Evolutionary conservation across 2,329 filamentous ascomycete genomes (phyloP).

Genomic region (Colletotrichum neosansevieriae): DNA sequence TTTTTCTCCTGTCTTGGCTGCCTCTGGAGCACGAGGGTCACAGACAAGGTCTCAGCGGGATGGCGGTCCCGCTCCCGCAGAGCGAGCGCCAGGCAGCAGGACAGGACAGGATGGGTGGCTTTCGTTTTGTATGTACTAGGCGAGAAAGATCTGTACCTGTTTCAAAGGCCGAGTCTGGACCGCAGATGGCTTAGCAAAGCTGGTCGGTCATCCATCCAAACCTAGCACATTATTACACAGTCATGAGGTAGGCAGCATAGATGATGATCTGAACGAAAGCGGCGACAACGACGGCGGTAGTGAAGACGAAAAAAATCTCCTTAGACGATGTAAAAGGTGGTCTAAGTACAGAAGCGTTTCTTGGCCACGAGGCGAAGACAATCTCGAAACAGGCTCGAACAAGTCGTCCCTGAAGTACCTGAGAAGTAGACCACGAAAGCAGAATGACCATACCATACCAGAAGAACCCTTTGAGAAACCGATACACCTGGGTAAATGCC

Average conservation of each 20-base stretch:
- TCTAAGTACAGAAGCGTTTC: constrained; percentile 18
- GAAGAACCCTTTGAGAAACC: background rate
- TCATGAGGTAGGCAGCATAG: too few species aligned
- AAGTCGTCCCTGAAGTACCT: constrained; percentile 13
- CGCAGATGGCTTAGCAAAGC: background rate
- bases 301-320: background rate
- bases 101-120: background rate
- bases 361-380: constrained; percentile 14
- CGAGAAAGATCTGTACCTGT: background rate
- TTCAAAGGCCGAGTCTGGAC: constrained; percentile 6
- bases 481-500: constrained; percentile 12
- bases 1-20: constrained; percentile 5
- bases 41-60: background rate
- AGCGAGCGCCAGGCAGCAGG: too few species aligned
- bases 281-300: too few species aligned
- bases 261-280: too few species aligned
- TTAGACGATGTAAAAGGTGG: constrained; percentile 4
- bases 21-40: constrained; percentile 6
- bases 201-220: too few species aligned
- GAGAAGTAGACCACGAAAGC: constrained; percentile 11
- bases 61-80: too few species aligned
- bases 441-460: background rate
- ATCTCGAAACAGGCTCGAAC: background rate
- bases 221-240: too few species aligned
- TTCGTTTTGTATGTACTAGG: background rate